A percentile compares a stretch with the other conserved stretches of the same genome.
Evolutionary conservation across 2,329 filamentous ascomycete species (phyloP).

Genomic region (Xylaria hypoxylon): DNA sequence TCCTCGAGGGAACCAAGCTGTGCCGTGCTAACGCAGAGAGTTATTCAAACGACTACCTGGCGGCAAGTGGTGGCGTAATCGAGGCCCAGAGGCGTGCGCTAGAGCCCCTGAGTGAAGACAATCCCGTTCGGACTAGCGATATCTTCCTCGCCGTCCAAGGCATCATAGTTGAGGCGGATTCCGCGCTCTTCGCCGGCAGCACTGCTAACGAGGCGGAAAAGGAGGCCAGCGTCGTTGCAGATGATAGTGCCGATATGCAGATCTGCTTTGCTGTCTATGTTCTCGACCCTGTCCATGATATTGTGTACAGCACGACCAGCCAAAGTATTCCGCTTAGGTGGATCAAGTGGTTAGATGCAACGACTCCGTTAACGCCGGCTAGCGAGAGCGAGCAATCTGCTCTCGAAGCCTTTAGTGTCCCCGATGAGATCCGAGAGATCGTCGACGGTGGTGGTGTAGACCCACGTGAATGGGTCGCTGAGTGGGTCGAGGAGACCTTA

Average conservation of each 20-base stretch:
- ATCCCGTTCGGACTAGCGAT: conserved; percentile 91
- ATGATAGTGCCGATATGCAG: conserved; percentile 67
- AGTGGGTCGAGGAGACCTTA: conserved; percentile 94
- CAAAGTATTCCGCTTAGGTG: conserved; percentile 87
- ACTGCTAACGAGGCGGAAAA: conserved; percentile 66
- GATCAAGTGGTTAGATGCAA: conserved; percentile 90
- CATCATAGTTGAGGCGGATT: conserved; percentile 72
- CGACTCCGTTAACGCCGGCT: conserved; percentile 66
- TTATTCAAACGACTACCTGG: conserved; percentile 88
- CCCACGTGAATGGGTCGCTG: conserved; percentile 94
- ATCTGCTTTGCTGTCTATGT: conserved; percentile 83
- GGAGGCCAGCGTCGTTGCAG: conserved; percentile 63
- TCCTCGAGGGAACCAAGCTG: conserved; percentile 90
- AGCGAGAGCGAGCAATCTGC: conserved; percentile 58
- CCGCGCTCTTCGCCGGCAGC: conserved; percentile 74
- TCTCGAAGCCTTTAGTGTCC: conserved; percentile 60
- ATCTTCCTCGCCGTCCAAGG: conserved; percentile 97
- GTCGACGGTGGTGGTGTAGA: conserved; percentile 82
- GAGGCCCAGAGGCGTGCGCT: conserved; percentile 82
- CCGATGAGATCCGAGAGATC: conserved; percentile 88
- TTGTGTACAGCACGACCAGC: conserved; percentile 84
- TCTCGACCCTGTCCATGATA: conserved; percentile 89
- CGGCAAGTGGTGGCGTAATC: conserved; percentile 80
- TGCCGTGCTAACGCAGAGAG: conserved; percentile 89
- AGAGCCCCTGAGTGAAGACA: conserved; percentile 82